Evolutionary conservation across 495 filamentous ascomycete genomes (phyloP).

Genomic region (Symbiotaphrina buchneri): DNA sequence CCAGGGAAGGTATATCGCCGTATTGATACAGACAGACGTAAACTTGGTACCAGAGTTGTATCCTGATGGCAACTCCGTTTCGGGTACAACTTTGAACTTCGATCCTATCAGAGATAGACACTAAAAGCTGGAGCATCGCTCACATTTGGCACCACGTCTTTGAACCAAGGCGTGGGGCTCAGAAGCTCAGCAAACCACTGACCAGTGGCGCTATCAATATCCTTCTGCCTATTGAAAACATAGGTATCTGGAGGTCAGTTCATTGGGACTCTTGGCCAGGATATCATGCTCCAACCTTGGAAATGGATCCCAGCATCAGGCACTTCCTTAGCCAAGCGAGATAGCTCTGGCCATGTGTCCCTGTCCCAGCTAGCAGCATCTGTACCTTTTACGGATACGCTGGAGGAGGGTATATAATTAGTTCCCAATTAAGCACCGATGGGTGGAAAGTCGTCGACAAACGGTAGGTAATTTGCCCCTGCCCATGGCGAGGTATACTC

Average conservation of each 20-base stretch:
- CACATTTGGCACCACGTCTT: slow-evolving; percentile 50
- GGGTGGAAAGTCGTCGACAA: slow-evolving; percentile 8
- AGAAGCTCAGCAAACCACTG: slow-evolving; percentile 39
- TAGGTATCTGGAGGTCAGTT: slow-evolving; percentile 19
- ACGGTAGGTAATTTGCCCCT: slow-evolving; percentile 85
- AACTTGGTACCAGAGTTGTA: slow-evolving; percentile 49
- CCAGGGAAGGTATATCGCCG: slow-evolving; percentile 69
- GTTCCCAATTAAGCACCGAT: background rate
- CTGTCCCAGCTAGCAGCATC: slow-evolving; percentile 26
- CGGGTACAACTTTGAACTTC: slow-evolving; percentile 31
- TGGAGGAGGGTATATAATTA: slow-evolving; percentile 7
- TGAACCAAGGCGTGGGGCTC: slow-evolving; percentile 60
- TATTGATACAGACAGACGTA: slow-evolving; percentile 80
- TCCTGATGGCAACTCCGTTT: slow-evolving; percentile 29
- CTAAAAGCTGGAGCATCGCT: slow-evolving; percentile 9
- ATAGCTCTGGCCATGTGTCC: slow-evolving; percentile 17
- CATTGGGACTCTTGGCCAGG: slow-evolving; percentile 3
- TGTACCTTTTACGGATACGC: slow-evolving; percentile 28
- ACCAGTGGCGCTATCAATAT: slow-evolving; percentile 22
- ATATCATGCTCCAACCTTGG: slow-evolving; percentile 25
- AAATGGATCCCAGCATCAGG: slow-evolving; percentile 85
- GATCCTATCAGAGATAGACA: background rate
- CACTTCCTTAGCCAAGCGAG: slow-evolving; percentile 29
- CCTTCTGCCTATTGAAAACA: slow-evolving; percentile 42
- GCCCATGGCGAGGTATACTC: slow-evolving; percentile 95